A percentile compares a stretch with the other conserved stretches of the same genome.
Evolutionary conservation across 139 green algal species (phyloP).

Genomic region (Chlamydomonas sp.): DNA sequence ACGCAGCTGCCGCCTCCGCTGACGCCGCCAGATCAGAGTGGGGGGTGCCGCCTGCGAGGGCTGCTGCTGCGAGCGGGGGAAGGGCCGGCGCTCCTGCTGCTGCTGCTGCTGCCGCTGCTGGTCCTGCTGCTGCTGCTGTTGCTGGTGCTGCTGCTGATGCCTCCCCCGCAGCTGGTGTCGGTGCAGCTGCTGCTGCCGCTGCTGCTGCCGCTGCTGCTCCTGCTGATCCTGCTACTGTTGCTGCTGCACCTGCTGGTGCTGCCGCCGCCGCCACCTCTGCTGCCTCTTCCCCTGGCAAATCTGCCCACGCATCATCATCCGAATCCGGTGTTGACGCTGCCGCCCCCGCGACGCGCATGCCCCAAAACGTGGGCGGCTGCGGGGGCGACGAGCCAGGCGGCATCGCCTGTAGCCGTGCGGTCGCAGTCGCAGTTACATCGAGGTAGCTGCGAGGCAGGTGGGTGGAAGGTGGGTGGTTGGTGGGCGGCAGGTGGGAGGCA

Average conservation of each 20-base stretch:
- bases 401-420: background rate
- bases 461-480: background rate
- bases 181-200: too few species aligned
- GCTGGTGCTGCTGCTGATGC: too few species aligned
- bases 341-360: constrained; percentile 13
- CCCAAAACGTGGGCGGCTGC: background rate
- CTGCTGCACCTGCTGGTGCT: too few species aligned
- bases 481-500: background rate
- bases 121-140: too few species aligned
- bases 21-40: background rate
- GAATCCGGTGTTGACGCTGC: background rate
- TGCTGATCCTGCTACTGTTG: too few species aligned
- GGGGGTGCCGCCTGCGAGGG: background rate
- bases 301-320: too few species aligned
- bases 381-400: background rate
- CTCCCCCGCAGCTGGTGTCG: too few species aligned
- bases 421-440: constrained; percentile 23
- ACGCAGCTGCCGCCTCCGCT: constrained; percentile 21
- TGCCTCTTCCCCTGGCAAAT: too few species aligned
- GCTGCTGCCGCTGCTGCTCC: too few species aligned
- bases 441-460: constrained; percentile 12
- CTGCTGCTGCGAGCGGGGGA: background rate
- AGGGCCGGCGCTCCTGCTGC: background rate
- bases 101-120: background rate
- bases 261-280: too few species aligned